These are phyloP conservation scores for Lachancea lanzarotensis DNA, from an alignment of 805 yeast genomes.

Conservation along the genomic window DNA sequence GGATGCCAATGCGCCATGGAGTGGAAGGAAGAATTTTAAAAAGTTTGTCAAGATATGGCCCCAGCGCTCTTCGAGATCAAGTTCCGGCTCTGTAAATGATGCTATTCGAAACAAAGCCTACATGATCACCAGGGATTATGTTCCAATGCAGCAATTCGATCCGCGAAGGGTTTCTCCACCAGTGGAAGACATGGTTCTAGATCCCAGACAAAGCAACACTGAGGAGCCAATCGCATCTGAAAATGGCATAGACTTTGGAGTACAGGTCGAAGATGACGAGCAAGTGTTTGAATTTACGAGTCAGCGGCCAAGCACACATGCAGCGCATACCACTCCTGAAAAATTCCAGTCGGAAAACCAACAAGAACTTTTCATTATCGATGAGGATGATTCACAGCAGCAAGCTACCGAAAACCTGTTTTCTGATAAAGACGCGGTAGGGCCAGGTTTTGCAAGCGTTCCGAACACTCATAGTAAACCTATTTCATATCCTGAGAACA, in stretches of 20 bases:
- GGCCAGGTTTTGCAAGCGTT: background rate
- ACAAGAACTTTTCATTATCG: conserved; percentile 6
- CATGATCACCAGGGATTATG: conserved; percentile 30
- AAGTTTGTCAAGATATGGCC: conserved; percentile 33
- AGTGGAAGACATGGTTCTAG: background rate
- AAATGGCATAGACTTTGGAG: background rate
- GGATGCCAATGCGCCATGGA: conserved; percentile 18
- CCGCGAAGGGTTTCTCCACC: background rate
- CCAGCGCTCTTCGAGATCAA: background rate
- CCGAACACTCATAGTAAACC: no score
- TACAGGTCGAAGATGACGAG: conserved; percentile 2
- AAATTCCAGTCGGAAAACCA: background rate
- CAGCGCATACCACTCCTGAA: background rate
- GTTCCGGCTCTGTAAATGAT: conserved; percentile 4
- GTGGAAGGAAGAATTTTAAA: conserved; percentile 36
- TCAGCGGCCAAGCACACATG: background rate
- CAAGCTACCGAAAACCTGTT: background rate
- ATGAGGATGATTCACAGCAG: conserved; percentile 6
- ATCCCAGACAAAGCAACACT: background rate
- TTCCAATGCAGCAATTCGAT: conserved; percentile 17
- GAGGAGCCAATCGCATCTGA: background rate
- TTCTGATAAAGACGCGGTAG: background rate
- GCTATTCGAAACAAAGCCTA: conserved; percentile 20
- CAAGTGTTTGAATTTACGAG: conserved; percentile 1
- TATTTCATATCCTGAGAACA: no score